Percentiles rank a stretch among this genome's conserved stretches.
These are phyloP conservation scores for Lentinula sp. DNA, from an alignment of 768 basidiomycete genomes.

Conservation along the genomic window DNA sequence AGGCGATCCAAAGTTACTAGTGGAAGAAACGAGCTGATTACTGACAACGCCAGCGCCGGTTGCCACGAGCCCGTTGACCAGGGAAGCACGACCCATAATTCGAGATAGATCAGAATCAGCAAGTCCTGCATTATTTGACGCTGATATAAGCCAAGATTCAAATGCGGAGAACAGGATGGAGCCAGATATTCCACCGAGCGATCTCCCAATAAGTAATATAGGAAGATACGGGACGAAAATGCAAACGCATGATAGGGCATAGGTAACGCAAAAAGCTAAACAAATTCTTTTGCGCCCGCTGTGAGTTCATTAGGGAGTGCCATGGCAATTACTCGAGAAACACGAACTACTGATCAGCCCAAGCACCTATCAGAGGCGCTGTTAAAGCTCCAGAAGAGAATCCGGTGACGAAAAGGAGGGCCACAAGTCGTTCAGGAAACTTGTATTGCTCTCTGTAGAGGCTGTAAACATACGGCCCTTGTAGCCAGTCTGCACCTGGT, in stretches of 20 bases:
- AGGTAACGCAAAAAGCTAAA: conserved; percentile 66
- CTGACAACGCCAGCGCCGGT: conserved; percentile 59
- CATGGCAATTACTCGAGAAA: neutral
- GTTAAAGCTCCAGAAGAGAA: conserved; percentile 65
- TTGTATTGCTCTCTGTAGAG: conserved; percentile 64
- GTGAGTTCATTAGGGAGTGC: neutral
- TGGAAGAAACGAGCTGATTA: conserved; percentile 54
- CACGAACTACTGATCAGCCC: conserved; percentile 72
- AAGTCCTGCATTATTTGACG: conserved; percentile 44
- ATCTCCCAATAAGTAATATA: conserved; percentile 54
- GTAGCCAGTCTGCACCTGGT: conserved; percentile 71
- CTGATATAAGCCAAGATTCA: conserved; percentile 72
- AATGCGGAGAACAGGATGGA: conserved; percentile 73
- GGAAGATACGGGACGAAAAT: conserved; percentile 53
- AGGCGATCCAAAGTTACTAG: conserved; percentile 50
- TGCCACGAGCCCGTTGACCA: conserved; percentile 70
- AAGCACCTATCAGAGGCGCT: conserved; percentile 67
- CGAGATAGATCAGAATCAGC: conserved; percentile 53
- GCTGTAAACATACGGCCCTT: conserved; percentile 76
- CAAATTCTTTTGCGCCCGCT: conserved; percentile 68
- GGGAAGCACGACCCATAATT: conserved; percentile 69
- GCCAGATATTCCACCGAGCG: conserved; percentile 67
- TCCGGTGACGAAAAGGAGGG: conserved; percentile 71
- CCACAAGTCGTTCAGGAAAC: conserved; percentile 58
- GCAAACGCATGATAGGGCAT: conserved; percentile 52